Percentiles rank a stretch among this genome's conserved stretches.
Conservation (phyloP, 352 stramenopile species). For the Aphanomyces astaci region DNA sequence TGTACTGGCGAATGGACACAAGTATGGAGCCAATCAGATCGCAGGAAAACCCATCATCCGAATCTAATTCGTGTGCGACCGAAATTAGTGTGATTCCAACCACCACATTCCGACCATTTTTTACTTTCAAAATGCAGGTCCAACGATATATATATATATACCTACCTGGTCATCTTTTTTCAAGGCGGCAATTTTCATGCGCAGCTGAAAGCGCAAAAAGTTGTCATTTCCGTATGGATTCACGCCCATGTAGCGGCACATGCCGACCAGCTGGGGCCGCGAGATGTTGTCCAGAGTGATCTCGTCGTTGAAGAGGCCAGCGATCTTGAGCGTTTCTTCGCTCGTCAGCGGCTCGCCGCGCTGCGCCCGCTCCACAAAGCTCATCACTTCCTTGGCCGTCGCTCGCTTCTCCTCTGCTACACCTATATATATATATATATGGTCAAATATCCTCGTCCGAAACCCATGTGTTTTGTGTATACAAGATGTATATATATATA, state of each 20-base stretch:
- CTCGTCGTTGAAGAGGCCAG: slow-evolving; percentile 95
- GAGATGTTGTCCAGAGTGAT: slow-evolving; percentile 98
- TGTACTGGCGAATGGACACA: too few relatives aligned
- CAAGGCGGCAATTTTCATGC: slow-evolving; percentile 88
- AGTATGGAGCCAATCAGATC: too few relatives aligned
- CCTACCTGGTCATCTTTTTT: slow-evolving; percentile 94
- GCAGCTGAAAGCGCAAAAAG: slow-evolving; percentile 93
- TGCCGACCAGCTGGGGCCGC: slow-evolving; percentile 92
- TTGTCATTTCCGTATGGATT: slow-evolving; percentile 94
- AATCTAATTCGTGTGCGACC: too few relatives aligned
- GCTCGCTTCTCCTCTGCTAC: slow-evolving; percentile 69
- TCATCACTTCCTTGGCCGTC: slow-evolving; percentile 74
- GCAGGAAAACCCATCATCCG: too few relatives aligned
- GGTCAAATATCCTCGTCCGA: too few relatives aligned
- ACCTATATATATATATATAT: background rate
- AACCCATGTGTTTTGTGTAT: too few relatives aligned
- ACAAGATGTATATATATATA: too few relatives aligned
- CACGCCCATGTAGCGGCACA: slow-evolving; percentile 97
- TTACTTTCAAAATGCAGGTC: too few relatives aligned
- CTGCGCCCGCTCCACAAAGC: slow-evolving; percentile 77
- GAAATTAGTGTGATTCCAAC: too few relatives aligned
- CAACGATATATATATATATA: too few relatives aligned
- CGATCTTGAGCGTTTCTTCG: slow-evolving; percentile 84
- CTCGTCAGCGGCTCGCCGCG: slow-evolving; percentile 61
- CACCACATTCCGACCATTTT: too few relatives aligned